Conservation (phyloP, 2,329 filamentous ascomycete species). For the Aspergillus pseudoterreus region DNA sequence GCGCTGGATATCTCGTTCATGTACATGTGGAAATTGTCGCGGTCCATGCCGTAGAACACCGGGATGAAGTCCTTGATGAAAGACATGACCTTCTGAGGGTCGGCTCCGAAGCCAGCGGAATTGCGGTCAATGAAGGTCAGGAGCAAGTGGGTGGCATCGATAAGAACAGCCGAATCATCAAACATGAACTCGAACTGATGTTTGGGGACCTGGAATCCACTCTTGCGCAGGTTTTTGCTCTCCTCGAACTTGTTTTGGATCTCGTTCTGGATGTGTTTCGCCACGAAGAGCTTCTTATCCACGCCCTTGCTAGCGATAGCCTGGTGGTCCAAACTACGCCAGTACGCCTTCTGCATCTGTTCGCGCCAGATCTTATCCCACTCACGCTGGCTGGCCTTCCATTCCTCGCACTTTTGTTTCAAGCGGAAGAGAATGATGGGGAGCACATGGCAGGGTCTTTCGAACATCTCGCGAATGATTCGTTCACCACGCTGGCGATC, state of each 20-base stretch:
- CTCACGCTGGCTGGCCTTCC: conserved; percentile 93
- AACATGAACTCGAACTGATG: conserved; percentile 77
- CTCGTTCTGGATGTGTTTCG: conserved; percentile 83
- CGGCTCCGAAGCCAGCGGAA: conserved; percentile 50
- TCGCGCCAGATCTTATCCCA: conserved; percentile 99
- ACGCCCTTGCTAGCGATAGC: conserved; percentile 81
- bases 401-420: conserved; percentile 96
- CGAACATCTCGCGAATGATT: conserved; percentile 83
- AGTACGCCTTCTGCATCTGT: conserved; percentile 91
- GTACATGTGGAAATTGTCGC: conserved; percentile 64
- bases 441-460: conserved; percentile 77
- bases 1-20: conserved; percentile 67
- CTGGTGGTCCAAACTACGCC: conserved; percentile 95
- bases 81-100: conserved; percentile 69
- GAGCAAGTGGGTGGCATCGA: conserved; percentile 48
- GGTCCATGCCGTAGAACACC: conserved; percentile 70
- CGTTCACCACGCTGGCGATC: conserved; percentile 76
- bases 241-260: conserved; percentile 93
- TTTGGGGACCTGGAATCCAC: conserved; percentile 57
- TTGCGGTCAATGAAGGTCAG: conserved; percentile 47
- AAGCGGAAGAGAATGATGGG: conserved; percentile 83
- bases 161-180: conserved; percentile 64
- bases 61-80: conserved; percentile 76
- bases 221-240: conserved; percentile 68
- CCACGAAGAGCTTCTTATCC: conserved; percentile 87